Base-by-base conservation (phyloP, 2,329 filamentous ascomycete genomes). In the Blumeria graminis region DNA sequence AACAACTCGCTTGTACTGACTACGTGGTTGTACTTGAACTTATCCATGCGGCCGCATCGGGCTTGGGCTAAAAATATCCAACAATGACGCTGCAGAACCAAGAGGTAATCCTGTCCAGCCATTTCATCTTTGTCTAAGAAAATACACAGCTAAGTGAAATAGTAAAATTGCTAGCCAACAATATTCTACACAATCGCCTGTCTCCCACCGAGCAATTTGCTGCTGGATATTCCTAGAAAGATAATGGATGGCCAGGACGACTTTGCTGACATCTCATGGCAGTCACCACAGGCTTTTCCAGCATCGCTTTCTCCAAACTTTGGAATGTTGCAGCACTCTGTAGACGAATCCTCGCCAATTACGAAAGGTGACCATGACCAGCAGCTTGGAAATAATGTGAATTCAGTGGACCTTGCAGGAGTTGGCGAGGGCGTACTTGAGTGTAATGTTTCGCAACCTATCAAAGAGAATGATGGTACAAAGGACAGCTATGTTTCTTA, bases 401-500 rank as follows among this genome's bases (percentile, higher is more conserved):
- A 69, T 64, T 60, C 61, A 41, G 55, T 69, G 57, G 81, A 84
- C 64, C 70, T 80, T 55, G 75, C 76, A 38, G 79, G 79, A 50
- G 72, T 84, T 56, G 82, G 82, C 59, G 76, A 74, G 39, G 90
- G 93, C 62, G 76, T 78, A 57, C 76, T 98, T 46, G 84, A 94
- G 66, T 95, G 89, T 67, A 80, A 73, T 16, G 90, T 98, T 16
- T 79, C 80, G 56, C 78, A 82, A 58, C 88, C 92, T 18, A 77
- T 90, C 69, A 96, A 95, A 70, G 92, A 96, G 73, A 92, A 90
- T 65, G 87, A 95, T 65, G 90, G 92, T 52, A 93, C 89, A 58
- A 95, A 95, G 69, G 92, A 95, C 70, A 84, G 87, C 56, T 98
- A 94, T 71, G 84, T 96, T 58, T 96, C 92, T 10, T 98, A 98